A percentile compares a stretch with the other conserved stretches of the same genome.
phyloP scores from a whole-genome alignment of 768 basidiomycete genomes.

The Trichaptum fuscoviolaceum region DNA sequence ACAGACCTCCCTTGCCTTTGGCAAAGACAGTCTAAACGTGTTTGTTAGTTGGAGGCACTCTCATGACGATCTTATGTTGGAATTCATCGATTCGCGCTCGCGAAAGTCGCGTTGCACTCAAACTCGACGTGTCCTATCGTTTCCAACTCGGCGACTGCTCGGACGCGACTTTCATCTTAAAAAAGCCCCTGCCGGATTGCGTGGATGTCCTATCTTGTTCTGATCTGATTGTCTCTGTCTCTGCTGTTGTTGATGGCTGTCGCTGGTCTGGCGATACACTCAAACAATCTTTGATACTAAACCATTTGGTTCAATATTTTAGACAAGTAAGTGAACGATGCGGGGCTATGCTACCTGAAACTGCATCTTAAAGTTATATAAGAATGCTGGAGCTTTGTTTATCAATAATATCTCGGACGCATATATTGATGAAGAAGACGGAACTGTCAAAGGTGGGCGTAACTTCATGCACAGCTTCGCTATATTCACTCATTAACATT shows the following conservation, averaged over 20 bases:
- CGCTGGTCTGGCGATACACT: slow-evolving; percentile 36
- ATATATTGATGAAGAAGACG: slow-evolving; percentile 41
- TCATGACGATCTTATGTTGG: slow-evolving; percentile 28
- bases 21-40: too few relatives aligned
- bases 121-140: slow-evolving; percentile 42
- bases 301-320: slow-evolving; percentile 47
- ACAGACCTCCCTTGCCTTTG: too few relatives aligned
- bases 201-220: slow-evolving; percentile 48
- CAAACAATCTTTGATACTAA: slow-evolving; percentile 42
- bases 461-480: slow-evolving; percentile 12
- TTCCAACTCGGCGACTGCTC: slow-evolving; percentile 31
- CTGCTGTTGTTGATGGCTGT: slow-evolving; percentile 46
- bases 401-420: slow-evolving; percentile 52
- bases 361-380: neutral
- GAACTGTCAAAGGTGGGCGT: slow-evolving; percentile 34
- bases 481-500: neutral
- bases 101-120: slow-evolving; percentile 39
- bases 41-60: neutral
- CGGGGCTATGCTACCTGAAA: neutral
- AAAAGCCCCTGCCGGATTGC: slow-evolving; percentile 28
- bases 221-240: slow-evolving; percentile 46
- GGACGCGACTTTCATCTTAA: slow-evolving; percentile 24
- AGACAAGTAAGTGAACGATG: slow-evolving; percentile 32
- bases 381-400: slow-evolving; percentile 61
- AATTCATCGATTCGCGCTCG: slow-evolving; percentile 35